Evolutionary conservation across 108 stramenopile genomes (phyloP).

Genomic region (Pseudonitzschia delicatissima): DNA sequence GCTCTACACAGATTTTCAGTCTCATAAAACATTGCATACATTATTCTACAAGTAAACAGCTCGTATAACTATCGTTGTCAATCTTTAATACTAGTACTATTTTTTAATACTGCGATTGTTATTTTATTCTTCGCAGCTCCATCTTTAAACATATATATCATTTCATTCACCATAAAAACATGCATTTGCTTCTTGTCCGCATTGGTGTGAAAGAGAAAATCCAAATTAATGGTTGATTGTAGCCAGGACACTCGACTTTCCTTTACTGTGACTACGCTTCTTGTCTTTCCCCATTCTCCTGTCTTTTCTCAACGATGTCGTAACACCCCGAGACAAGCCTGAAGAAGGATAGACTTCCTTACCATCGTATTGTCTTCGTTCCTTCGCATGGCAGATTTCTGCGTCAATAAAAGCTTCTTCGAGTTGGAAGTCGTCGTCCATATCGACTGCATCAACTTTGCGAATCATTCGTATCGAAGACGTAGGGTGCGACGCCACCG

Average conservation of each 20-base stretch:
- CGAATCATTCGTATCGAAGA: constrained; percentile 15
- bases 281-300: background rate
- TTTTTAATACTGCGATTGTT: too few relatives aligned
- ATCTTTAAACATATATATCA: too few relatives aligned
- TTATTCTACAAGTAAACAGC: too few relatives aligned
- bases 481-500: constrained; percentile 2
- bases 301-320: background rate
- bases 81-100: too few relatives aligned
- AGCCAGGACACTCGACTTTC: background rate
- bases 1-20: too few relatives aligned
- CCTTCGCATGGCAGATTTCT: constrained; percentile 38
- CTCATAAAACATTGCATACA: too few relatives aligned
- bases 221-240: background rate
- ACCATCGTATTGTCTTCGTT: background rate
- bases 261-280: background rate
- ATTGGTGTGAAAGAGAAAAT: background rate
- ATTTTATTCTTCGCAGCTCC: too few relatives aligned
- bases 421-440: constrained; percentile 47
- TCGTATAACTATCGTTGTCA: too few relatives aligned
- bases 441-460: constrained; percentile 19
- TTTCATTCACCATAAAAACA: too few relatives aligned
- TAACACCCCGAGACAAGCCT: background rate
- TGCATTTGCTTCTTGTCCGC: too few relatives aligned
- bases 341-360: background rate
- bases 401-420: constrained; percentile 62